Evolutionary conservation across 1,139 yeast genomes (phyloP).

Genomic region (Pichia sp.): DNA sequence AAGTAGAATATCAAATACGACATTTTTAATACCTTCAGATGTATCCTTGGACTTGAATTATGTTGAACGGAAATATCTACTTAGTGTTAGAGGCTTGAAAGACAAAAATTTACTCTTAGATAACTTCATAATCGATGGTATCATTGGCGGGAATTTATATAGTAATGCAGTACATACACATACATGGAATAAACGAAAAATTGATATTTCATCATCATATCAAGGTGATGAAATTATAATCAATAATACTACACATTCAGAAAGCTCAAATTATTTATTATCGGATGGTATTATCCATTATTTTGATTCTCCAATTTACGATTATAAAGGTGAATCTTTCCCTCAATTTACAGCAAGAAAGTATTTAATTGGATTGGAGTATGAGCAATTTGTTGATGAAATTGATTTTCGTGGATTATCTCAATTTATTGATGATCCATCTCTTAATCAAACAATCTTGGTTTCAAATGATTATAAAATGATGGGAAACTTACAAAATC

Average conservation of each 20-base stretch:
- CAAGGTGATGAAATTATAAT: constrained; percentile 32
- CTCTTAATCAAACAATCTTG: constrained; percentile 51
- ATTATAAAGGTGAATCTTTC: constrained; percentile 36
- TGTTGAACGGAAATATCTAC: constrained; percentile 44
- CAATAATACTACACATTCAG: constrained; percentile 26
- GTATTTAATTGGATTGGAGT: constrained; percentile 64
- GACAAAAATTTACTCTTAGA: constrained; percentile 33
- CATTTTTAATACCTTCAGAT: constrained; percentile 44
- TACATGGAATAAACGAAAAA: constrained; percentile 25
- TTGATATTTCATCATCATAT: constrained; percentile 27
- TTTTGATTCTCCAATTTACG: constrained; percentile 36
- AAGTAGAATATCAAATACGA: constrained; percentile 26
- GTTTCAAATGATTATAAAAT: constrained; percentile 27
- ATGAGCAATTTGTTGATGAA: constrained; percentile 63
- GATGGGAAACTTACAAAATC: constrained; percentile 27
- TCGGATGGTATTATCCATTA: constrained; percentile 61
- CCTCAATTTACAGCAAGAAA: constrained; percentile 49
- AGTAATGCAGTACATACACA: constrained; percentile 20
- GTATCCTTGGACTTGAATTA: constrained; percentile 34
- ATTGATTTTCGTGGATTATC: constrained; percentile 55
- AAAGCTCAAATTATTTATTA: constrained; percentile 39
- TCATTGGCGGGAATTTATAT: constrained; percentile 32
- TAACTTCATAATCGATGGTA: constrained; percentile 33
- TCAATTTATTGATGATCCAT: constrained; percentile 49
- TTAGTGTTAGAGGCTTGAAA: constrained; percentile 31